A percentile compares a stretch with the other conserved stretches of the same genome.
Evolutionary conservation across 441 rosid species (phyloP).

Genomic region (Erodium moschatum): DNA sequence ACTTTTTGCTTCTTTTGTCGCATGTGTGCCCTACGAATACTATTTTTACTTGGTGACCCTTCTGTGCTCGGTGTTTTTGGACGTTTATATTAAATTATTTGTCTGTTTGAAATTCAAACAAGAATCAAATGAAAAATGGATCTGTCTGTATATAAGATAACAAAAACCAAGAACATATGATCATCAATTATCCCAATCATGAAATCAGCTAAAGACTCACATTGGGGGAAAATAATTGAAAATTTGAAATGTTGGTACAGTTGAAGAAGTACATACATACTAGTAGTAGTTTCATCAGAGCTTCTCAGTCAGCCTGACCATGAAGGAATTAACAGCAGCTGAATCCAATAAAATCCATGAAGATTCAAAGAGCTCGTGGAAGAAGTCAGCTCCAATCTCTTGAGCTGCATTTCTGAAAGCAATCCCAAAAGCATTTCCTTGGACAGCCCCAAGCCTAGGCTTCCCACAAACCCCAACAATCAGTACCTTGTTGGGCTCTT

Average conservation of each 20-base stretch:
- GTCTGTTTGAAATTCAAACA: too few relatives aligned
- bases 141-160: too few relatives aligned
- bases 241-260: conserved; percentile 11
- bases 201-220: too few relatives aligned
- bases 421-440: conserved; percentile 79
- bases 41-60: too few relatives aligned
- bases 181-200: not conserved
- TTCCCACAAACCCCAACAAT: conserved; percentile 87
- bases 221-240: conserved; percentile 1
- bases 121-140: too few relatives aligned
- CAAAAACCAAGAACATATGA: too few relatives aligned
- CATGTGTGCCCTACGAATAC: too few relatives aligned
- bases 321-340: conserved; percentile 68
- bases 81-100: too few relatives aligned
- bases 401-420: conserved; percentile 86
- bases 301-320: conserved; percentile 74
- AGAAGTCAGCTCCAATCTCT: conserved; percentile 73
- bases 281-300: conserved; percentile 29
- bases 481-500: conserved; percentile 57
- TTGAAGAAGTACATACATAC: conserved; percentile 9
- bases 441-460: conserved; percentile 78
- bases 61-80: too few relatives aligned
- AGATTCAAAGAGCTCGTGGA: conserved; percentile 86
- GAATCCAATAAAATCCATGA: conserved; percentile 84
- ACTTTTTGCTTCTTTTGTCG: too few relatives aligned